Conservation (phyloP, 2,329 filamentous ascomycete species). For the Emericellopsis atlantica region DNA sequence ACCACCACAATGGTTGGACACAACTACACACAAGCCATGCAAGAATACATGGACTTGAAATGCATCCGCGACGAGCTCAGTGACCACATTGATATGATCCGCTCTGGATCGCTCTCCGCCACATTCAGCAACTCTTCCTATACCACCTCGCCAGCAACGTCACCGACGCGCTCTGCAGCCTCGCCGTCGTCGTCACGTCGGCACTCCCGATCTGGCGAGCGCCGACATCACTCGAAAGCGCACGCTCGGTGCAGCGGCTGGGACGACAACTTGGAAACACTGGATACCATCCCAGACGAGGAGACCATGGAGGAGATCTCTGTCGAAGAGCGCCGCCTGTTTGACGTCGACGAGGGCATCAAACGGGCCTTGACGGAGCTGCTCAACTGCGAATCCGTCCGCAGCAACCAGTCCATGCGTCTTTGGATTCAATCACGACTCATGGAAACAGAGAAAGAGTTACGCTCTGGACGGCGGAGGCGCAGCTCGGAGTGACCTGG, state of each 20-base stretch:
- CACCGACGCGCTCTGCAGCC: constrained; percentile 34
- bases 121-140: constrained; percentile 21
- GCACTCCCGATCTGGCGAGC: constrained; percentile 20
- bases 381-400: constrained; percentile 45
- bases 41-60: constrained; percentile 40
- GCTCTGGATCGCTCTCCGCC: constrained; percentile 20
- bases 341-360: constrained; percentile 45
- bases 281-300: constrained; percentile 32
- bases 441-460: constrained; percentile 47
- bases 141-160: constrained; percentile 41
- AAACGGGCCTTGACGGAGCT: constrained; percentile 49
- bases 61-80: constrained; percentile 41
- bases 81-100: constrained; percentile 37
- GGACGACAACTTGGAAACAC: constrained; percentile 10
- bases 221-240: constrained; percentile 8
- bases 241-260: constrained; percentile 20
- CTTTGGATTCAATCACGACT: constrained; percentile 46
- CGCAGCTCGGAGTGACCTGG: constrained; percentile 21
- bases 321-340: constrained; percentile 38
- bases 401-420: constrained; percentile 35
- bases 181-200: constrained; percentile 32
- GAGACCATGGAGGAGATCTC: constrained; percentile 34
- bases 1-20: constrained; percentile 16
- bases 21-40: constrained; percentile 33
- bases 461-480: constrained; percentile 38